Evolutionary conservation across 2,329 filamentous ascomycete genomes (phyloP).

Genomic region (Fusarium sp.): DNA sequence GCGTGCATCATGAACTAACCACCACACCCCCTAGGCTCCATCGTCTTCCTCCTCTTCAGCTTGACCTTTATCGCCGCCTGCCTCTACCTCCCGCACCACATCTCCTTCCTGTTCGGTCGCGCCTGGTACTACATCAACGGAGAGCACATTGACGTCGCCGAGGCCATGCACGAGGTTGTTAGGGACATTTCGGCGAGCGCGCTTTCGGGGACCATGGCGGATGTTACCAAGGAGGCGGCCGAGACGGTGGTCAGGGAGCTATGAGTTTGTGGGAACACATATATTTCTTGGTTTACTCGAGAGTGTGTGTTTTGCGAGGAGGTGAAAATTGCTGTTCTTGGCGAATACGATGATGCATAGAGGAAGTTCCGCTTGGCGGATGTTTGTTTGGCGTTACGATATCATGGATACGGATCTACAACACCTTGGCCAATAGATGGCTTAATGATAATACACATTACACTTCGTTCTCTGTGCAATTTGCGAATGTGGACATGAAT

Average conservation of each 20-base stretch:
- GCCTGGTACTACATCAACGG: constrained; percentile 96
- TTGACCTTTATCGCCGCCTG: constrained; percentile 86
- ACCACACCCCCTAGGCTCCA: constrained; percentile 70
- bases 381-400: constrained; percentile 27
- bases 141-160: constrained; percentile 66
- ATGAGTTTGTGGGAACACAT: constrained; percentile 26
- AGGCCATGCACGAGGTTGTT: constrained; percentile 46
- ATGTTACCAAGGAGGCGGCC: constrained; percentile 39
- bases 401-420: constrained; percentile 34
- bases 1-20: constrained; percentile 7
- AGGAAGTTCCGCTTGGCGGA: neutral
- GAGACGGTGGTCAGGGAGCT: constrained; percentile 48
- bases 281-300: neutral
- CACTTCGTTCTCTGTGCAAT: neutral
- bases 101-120: constrained; percentile 80
- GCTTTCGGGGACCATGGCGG: constrained; percentile 41
- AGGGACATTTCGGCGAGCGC: constrained; percentile 46
- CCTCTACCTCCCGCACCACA: constrained; percentile 92
- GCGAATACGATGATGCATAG: neutral
- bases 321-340: neutral
- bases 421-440: constrained; percentile 27
- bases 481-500: neutral
- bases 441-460: constrained; percentile 38
- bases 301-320: neutral
- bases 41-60: constrained; percentile 88